Evolutionary conservation across 1,284 basidiomycete species (phyloP).

Genomic region (Xanthoconium separans): DNA sequence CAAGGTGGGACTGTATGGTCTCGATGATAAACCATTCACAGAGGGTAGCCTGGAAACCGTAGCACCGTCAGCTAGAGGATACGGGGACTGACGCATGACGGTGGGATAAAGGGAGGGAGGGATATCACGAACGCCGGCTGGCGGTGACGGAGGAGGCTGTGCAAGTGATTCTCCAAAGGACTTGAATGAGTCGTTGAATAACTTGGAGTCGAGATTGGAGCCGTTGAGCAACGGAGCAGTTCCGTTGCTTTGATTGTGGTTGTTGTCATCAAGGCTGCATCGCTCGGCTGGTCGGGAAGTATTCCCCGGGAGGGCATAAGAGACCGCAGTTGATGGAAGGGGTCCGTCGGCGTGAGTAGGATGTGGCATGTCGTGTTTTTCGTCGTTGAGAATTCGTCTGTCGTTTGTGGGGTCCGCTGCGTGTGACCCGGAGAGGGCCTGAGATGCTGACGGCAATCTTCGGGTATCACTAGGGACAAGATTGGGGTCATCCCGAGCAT

Average conservation of each 20-base stretch:
- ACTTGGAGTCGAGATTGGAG: slow-evolving; percentile 29
- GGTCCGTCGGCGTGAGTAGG: slow-evolving; percentile 30
- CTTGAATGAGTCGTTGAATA: slow-evolving; percentile 33
- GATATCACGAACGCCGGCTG: slow-evolving; percentile 29
- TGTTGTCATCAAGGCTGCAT: slow-evolving; percentile 48
- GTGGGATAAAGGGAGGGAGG: slow-evolving; percentile 36
- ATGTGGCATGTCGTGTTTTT: slow-evolving; percentile 19
- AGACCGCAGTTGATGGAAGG: slow-evolving; percentile 35
- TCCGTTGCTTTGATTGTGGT: slow-evolving; percentile 23
- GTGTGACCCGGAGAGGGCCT: slow-evolving; percentile 14
- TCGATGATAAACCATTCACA: slow-evolving; percentile 45
- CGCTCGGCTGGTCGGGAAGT: slow-evolving; percentile 47
- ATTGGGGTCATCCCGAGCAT: slow-evolving; percentile 18
- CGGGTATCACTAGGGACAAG: slow-evolving; percentile 14
- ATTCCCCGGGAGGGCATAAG: slow-evolving; percentile 42
- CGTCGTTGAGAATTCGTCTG: slow-evolving; percentile 25
- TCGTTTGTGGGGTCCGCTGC: slow-evolving; percentile 16
- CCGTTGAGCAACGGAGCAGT: slow-evolving; percentile 34
- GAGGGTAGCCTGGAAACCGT: slow-evolving; percentile 34
- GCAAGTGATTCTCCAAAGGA: slow-evolving; percentile 26
- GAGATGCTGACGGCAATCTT: slow-evolving; percentile 6
- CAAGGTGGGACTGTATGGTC: slow-evolving; percentile 46
- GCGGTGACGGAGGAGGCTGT: slow-evolving; percentile 25
- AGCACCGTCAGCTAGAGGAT: slow-evolving; percentile 40
- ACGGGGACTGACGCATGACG: slow-evolving; percentile 45